A percentile compares a stretch with the other conserved stretches of the same genome.
Evolutionary conservation across 352 stramenopile genomes (phyloP).

Genomic region (Phytopythium montanum): DNA sequence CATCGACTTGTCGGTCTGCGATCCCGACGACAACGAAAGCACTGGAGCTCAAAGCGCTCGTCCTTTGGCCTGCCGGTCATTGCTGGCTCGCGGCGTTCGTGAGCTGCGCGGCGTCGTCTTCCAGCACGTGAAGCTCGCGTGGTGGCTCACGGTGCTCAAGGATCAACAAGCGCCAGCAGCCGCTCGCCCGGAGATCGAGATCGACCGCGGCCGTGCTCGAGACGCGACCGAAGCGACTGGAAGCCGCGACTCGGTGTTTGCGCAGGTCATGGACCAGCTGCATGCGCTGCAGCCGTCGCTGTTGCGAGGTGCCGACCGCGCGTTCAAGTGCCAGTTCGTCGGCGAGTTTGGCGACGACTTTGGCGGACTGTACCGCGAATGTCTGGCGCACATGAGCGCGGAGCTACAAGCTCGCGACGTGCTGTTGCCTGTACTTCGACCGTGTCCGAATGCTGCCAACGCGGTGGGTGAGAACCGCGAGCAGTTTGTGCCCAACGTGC

Average conservation of each 20-base stretch:
- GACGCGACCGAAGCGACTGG: conserved; percentile 57
- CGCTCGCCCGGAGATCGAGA: conserved; percentile 78
- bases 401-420: conserved; percentile 75
- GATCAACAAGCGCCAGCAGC: conserved; percentile 81
- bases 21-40: conserved; percentile 22
- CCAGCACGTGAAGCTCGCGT: conserved; percentile 86
- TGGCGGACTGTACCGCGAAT: conserved; percentile 88
- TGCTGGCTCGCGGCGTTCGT: conserved; percentile 59
- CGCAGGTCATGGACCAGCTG: conserved; percentile 84
- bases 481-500: conserved; percentile 73
- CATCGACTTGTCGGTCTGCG: conserved; percentile 68
- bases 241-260: conserved; percentile 77
- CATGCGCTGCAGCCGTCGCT: conserved; percentile 83
- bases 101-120: conserved; percentile 72
- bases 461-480: conserved; percentile 89
- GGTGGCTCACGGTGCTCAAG: conserved; percentile 86
- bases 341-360: conserved; percentile 91
- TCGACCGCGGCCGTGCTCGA: conserved; percentile 75
- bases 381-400: conserved; percentile 82
- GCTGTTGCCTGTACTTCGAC: conserved; percentile 80
- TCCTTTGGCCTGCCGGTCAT: conserved; percentile 19
- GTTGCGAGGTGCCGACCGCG: conserved; percentile 74
- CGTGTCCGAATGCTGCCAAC: conserved; percentile 86
- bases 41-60: background rate
- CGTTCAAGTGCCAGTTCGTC: conserved; percentile 92